Percentiles rank a stretch among this genome's conserved stretches.
Evolutionary conservation across 257 asterid species (phyloP).

Genomic region (Henckelia pumila): DNA sequence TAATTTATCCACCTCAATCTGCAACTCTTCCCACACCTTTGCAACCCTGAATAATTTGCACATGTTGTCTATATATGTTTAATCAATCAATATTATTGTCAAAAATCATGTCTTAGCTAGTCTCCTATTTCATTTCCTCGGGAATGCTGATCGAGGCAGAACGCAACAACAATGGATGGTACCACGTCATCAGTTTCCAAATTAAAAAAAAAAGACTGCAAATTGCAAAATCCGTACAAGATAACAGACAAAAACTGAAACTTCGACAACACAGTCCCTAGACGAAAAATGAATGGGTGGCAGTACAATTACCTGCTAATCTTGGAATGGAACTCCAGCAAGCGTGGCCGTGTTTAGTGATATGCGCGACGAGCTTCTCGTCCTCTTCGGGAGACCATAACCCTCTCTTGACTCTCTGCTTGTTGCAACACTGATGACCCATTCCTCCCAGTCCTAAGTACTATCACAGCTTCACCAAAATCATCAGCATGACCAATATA

Average conservation of each 20-base stretch:
- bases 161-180: no score
- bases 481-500: conserved; percentile 12
- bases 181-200: no score
- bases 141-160: no score
- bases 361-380: conserved; percentile 68
- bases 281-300: no score
- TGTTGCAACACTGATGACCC: conserved; percentile 97
- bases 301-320: conserved; percentile 50
- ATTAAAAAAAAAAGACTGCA: no score
- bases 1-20: conserved; percentile 92
- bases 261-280: no score
- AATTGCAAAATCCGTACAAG: no score
- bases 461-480: neutral
- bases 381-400: conserved; percentile 98
- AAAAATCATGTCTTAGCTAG: no score
- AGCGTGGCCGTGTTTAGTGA: conserved; percentile 74
- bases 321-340: conserved; percentile 96
- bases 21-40: conserved; percentile 96
- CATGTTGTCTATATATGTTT: no score
- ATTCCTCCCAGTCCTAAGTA: conserved; percentile 26
- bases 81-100: neutral
- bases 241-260: no score
- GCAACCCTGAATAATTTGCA: conserved; percentile 35
- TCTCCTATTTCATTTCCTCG: no score
- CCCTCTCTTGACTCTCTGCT: conserved; percentile 90